These are phyloP conservation scores for Dendrocalamus latiflorus DNA, from an alignment of 202 grass and related monocot species.

Conservation along the genomic window DNA sequence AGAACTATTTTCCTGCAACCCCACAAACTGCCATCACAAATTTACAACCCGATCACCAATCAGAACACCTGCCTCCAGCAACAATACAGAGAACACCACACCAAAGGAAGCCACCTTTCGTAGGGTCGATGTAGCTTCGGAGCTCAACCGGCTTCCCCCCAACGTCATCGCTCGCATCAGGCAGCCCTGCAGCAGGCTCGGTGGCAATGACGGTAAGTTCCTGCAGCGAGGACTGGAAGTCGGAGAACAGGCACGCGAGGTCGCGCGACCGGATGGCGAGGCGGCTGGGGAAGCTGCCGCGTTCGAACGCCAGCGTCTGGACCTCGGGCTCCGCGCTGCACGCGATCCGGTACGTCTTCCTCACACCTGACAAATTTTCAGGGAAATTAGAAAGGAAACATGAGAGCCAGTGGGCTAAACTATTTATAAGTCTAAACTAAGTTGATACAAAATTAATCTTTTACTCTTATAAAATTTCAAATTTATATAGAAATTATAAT, in stretches of 20 bases:
- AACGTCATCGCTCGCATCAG: conserved; percentile 25
- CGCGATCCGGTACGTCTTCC: conserved; percentile 77
- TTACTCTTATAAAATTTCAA: too few species aligned
- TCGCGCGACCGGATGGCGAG: conserved; percentile 66
- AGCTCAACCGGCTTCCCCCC: conserved; percentile 86
- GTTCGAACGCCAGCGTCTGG: conserved; percentile 68
- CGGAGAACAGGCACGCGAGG: conserved; percentile 36
- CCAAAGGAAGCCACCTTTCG: too few species aligned
- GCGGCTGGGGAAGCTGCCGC: conserved; percentile 57
- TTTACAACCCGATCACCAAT: too few species aligned
- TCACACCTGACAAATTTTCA: conserved; percentile 39
- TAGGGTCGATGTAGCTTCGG: too few species aligned
- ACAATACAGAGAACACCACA: too few species aligned
- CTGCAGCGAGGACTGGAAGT: conserved; percentile 93
- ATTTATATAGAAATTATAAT: too few species aligned
- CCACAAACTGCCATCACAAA: too few species aligned
- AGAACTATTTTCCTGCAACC: too few species aligned
- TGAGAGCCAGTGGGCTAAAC: too few species aligned
- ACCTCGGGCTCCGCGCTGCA: conserved; percentile 73
- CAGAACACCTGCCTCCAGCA: too few species aligned
- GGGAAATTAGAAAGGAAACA: neutral
- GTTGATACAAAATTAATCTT: too few species aligned
- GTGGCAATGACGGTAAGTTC: conserved; percentile 90
- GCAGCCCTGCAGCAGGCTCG: conserved; percentile 34
- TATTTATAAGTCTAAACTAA: too few species aligned